Evolutionary conservation across 2,329 filamentous ascomycete genomes (phyloP).

Genomic region (Cercospora canescens): DNA sequence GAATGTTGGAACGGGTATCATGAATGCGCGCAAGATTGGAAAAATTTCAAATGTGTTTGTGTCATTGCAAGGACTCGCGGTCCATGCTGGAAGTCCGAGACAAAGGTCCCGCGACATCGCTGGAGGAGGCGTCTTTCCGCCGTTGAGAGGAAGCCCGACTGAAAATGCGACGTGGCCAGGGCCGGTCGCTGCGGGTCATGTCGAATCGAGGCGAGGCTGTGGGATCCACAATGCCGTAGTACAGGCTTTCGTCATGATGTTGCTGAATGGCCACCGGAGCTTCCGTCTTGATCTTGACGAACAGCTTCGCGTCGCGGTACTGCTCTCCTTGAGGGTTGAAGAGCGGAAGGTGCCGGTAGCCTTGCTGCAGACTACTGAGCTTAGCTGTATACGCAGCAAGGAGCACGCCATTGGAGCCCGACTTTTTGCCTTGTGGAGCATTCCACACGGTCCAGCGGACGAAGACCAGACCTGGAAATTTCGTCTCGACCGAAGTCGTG

Average conservation of each 20-base stretch:
- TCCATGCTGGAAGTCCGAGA: constrained; percentile 39
- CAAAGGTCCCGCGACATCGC: constrained; percentile 27
- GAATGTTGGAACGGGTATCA: constrained; percentile 12
- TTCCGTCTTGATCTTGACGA: constrained; percentile 78
- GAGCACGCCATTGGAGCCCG: constrained; percentile 59
- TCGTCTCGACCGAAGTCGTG: constrained; percentile 83
- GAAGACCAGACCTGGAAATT: constrained; percentile 90
- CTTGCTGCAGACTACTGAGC: constrained; percentile 82
- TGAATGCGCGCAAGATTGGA: constrained; percentile 10
- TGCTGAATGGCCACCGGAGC: constrained; percentile 31
- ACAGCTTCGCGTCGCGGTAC: constrained; percentile 91
- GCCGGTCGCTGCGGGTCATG: constrained; percentile 34
- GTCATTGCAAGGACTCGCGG: constrained; percentile 29
- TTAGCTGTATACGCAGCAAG: constrained; percentile 93
- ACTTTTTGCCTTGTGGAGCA: constrained; percentile 72
- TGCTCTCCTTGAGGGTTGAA: constrained; percentile 87
- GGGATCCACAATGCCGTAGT: constrained; percentile 29
- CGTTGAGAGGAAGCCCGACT: constrained; percentile 46
- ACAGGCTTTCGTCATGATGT: constrained; percentile 26
- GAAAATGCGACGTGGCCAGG: constrained; percentile 45
- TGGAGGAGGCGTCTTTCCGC: constrained; percentile 27
- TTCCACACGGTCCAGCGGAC: constrained; percentile 91
- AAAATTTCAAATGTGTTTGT: constrained; percentile 2
- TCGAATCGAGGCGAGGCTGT: constrained; percentile 34
- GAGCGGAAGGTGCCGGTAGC: constrained; percentile 88